Base-by-base conservation (phyloP, 805 yeast species). In the Priceomyces haplophilus region DNA sequence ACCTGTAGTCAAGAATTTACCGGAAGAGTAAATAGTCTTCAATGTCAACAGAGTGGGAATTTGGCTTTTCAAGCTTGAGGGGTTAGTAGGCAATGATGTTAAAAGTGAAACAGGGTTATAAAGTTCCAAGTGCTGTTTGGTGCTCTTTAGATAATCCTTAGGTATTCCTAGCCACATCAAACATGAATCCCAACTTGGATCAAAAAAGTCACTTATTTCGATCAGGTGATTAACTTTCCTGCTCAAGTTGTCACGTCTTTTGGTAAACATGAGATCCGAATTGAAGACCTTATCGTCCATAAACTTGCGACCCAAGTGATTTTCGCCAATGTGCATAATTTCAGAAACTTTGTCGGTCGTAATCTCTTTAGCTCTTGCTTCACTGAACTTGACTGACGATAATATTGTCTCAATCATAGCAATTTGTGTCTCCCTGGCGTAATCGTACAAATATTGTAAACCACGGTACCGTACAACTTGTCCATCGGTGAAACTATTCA, bases 261-360 rank as follows among this genome's bases (percentile, higher is more conserved):
- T 80, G 2, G 88, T 79, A 55, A 89, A 91, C 98, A 93, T 93
- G 31, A 85, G 75, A 21, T 80, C 82, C 7, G 85, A 75, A 44
- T 83, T 76, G 59, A 88, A 88, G 7, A 73, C 73, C 40, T 81
- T 78, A 40, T 81, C 83, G 20, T 77, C 67, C 39, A 80, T 67
- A 48, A 75, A 76, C 40, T 77, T 76, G 21, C 79, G 83, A 6
- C 88, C 88, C 34, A 89, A 67, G n/a, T 78, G 75, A 3, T 65
- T 66, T 37, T 75, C 70, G 0, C 97, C 98, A 15, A 83, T 51
- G 5, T 61, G 48, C 42, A 80, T 79, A 45, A 93, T 81, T 24
- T 75, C 71, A 6, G 73, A 74, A 16, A 93, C 91, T 3, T 81
- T 77, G 4, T 58, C 59, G 7, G 73, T 62, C 0, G 98, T 88